phyloP scores from a whole-genome alignment of 495 filamentous ascomycete species.

The Penicillium longicatenatum region DNA sequence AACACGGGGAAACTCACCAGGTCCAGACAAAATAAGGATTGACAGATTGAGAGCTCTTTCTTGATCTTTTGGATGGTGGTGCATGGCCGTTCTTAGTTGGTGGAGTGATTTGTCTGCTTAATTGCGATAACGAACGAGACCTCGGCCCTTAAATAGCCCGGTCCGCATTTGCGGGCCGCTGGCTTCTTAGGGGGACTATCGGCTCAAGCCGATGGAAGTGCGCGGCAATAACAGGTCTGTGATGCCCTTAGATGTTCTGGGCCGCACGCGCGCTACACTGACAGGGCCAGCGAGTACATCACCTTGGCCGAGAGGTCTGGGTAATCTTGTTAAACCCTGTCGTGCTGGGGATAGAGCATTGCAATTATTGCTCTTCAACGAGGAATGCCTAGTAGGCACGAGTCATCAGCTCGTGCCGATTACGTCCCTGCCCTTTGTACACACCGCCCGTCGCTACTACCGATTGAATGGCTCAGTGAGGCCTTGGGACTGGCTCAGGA shows the following conservation, averaged over 20 bases:
- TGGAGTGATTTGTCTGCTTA: slow-evolving; percentile 75
- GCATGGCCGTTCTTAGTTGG: slow-evolving; percentile 69
- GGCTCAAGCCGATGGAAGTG: slow-evolving; percentile 71
- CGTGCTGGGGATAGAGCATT: slow-evolving; percentile 78
- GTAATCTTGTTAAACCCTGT: slow-evolving; percentile 79
- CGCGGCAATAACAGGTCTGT: slow-evolving; percentile 73
- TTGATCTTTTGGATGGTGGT: slow-evolving; percentile 67
- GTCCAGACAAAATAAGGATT: slow-evolving; percentile 69
- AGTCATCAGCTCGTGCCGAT: slow-evolving; percentile 72
- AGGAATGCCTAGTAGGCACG: slow-evolving; percentile 55
- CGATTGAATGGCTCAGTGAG: slow-evolving; percentile 76
- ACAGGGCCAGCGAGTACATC: slow-evolving; percentile 53
- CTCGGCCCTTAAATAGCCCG: slow-evolving; percentile 74
- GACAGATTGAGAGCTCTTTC: slow-evolving; percentile 49
- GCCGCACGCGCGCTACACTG: slow-evolving; percentile 74
- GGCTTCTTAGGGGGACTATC: slow-evolving; percentile 73
- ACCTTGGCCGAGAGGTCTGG: slow-evolving; percentile 69
- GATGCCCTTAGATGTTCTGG: slow-evolving; percentile 74
- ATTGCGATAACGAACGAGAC: slow-evolving; percentile 77
- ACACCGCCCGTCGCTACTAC: slow-evolving; percentile 76
- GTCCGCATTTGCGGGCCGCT: slow-evolving; percentile 62
- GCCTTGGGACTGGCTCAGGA: slow-evolving; percentile 67
- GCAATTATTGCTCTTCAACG: slow-evolving; percentile 81
- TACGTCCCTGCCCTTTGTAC: slow-evolving; percentile 58
- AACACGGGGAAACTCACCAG: slow-evolving; percentile 69